These are phyloP conservation scores for Salix caprea DNA, from an alignment of 345 rosid genomes.

Conservation along the genomic window DNA sequence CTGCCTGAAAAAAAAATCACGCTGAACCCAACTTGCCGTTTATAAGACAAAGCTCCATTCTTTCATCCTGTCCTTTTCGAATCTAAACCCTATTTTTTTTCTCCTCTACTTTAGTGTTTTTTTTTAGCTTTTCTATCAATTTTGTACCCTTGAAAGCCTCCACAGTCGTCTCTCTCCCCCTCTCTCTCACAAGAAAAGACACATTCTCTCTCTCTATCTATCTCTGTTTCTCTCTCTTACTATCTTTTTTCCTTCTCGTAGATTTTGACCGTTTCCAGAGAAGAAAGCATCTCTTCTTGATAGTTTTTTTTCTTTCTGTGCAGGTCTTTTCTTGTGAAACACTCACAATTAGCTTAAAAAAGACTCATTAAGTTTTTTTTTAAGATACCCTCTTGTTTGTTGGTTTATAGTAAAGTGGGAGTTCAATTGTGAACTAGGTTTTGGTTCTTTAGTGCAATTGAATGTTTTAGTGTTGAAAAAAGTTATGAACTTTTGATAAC, in stretches of 20 bases:
- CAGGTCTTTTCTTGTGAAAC: background rate
- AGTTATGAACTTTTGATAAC: slow-evolving; percentile 16
- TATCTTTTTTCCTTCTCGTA: background rate
- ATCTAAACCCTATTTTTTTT: slow-evolving; percentile 1
- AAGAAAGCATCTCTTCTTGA: background rate
- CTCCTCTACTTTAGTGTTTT: background rate
- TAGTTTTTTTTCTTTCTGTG: background rate
- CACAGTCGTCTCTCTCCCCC: background rate
- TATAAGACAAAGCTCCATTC: background rate
- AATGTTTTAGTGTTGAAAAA: slow-evolving; percentile 6
- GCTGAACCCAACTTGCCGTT: background rate
- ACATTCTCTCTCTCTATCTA: background rate
- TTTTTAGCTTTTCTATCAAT: background rate
- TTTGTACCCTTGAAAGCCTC: background rate
- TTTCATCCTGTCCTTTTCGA: background rate
- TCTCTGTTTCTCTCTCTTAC: background rate
- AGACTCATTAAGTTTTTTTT: background rate
- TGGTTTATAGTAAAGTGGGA: background rate
- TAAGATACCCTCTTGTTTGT: background rate
- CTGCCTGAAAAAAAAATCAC: background rate
- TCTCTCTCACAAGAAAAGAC: background rate
- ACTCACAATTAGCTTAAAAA: background rate
- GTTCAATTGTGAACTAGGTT: background rate
- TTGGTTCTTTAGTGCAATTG: background rate
- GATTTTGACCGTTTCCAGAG: slow-evolving; percentile 10